Percentiles rank a stretch among this genome's conserved stretches.
Evolutionary conservation across 2,329 filamentous ascomycete genomes (phyloP).

Genomic region (Arthrobotrys iridis): DNA sequence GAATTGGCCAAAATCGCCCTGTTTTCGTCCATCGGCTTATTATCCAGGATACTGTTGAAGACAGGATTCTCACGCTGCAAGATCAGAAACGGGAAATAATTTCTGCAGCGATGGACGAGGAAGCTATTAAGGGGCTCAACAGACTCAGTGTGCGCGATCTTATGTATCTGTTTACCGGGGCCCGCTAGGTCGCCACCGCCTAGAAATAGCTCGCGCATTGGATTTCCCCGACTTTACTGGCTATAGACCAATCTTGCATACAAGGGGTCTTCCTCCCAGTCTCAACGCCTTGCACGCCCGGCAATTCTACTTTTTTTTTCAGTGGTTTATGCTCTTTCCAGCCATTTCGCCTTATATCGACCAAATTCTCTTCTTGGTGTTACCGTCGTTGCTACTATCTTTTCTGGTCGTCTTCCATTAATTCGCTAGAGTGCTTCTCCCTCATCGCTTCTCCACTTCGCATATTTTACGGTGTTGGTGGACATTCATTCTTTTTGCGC

Average conservation of each 20-base stretch:
- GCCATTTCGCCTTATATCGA: slow-evolving; percentile 46
- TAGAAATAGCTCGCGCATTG: too few species aligned
- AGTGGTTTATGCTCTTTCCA: slow-evolving; percentile 2
- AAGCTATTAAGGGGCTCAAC: slow-evolving; percentile 72
- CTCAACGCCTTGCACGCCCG: not conserved
- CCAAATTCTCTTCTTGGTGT: slow-evolving; percentile 31
- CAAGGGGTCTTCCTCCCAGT: not conserved
- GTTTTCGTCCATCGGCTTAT: slow-evolving; percentile 85
- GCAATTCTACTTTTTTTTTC: slow-evolving; percentile 17
- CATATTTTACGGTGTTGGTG: slow-evolving; percentile 31
- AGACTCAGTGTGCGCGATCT: slow-evolving; percentile 75
- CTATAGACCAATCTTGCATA: slow-evolving; percentile 9
- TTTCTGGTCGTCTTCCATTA: slow-evolving; percentile 24
- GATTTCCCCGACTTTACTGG: slow-evolving; percentile 8
- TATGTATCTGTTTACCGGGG: slow-evolving; percentile 67
- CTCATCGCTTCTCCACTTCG: not conserved
- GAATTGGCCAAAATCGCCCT: slow-evolving; percentile 79
- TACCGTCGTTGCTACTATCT: slow-evolving; percentile 5
- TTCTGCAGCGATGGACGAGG: slow-evolving; percentile 80
- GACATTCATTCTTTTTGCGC: not conserved
- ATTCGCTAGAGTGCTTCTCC: not conserved
- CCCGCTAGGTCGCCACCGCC: not conserved
- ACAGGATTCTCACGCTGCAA: slow-evolving; percentile 82
- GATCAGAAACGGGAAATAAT: slow-evolving; percentile 81
- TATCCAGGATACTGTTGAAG: slow-evolving; percentile 81